A percentile compares a stretch with the other conserved stretches of the same genome.
Conservation (phyloP, 768 basidiomycete species). For the Lactarius akahatsu region DNA sequence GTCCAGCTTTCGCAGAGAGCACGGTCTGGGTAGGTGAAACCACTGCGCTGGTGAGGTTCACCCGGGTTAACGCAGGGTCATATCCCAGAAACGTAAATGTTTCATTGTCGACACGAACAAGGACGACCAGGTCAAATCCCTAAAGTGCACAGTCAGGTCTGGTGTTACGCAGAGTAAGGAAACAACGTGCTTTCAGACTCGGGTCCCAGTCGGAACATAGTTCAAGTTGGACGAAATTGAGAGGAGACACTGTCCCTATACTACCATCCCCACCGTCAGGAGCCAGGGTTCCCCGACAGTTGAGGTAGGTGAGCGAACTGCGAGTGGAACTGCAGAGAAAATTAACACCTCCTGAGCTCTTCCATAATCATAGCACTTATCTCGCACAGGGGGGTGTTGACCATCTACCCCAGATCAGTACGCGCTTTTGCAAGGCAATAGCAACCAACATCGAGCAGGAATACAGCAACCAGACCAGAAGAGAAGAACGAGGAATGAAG, state of each 20-base stretch:
- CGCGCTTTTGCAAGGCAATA: too few species aligned
- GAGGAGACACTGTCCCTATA: too few species aligned
- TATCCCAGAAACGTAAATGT: constrained; percentile 29
- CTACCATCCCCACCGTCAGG: too few species aligned
- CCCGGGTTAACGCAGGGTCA: neutral
- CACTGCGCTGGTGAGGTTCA: constrained; percentile 29
- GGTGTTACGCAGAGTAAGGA: neutral
- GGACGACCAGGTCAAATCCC: constrained; percentile 21
- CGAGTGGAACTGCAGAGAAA: constrained; percentile 29
- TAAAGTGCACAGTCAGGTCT: neutral
- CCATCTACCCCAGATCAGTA: too few species aligned
- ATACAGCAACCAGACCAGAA: too few species aligned
- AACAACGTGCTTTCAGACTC: too few species aligned
- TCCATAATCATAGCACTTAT: neutral
- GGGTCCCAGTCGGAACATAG: too few species aligned
- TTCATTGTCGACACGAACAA: constrained; percentile 15
- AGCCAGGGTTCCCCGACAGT: constrained; percentile 21
- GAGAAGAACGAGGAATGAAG: too few species aligned
- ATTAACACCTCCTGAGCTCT: neutral
- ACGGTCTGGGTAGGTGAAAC: constrained; percentile 41
- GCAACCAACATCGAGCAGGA: too few species aligned
- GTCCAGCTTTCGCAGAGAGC: constrained; percentile 37
- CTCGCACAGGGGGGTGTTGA: neutral
- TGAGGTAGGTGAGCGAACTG: constrained; percentile 33
- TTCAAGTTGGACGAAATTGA: too few species aligned